phyloP scores from a whole-genome alignment of 2,329 filamentous ascomycete species.

The Exophiala mesophila region DNA sequence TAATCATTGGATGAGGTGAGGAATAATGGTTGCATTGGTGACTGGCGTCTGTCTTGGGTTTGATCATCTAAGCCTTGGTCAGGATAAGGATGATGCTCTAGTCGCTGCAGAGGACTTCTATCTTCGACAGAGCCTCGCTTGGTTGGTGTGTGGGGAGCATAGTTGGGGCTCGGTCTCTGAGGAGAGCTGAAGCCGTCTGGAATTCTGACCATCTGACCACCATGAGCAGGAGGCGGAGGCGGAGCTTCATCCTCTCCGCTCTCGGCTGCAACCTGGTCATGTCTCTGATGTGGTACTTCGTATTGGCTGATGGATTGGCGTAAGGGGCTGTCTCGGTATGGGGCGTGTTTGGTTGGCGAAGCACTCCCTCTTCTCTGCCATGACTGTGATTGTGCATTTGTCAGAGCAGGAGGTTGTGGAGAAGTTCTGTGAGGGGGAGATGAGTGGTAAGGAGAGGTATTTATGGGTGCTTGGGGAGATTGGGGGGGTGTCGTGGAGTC shows the following conservation, averaged over 20 bases:
- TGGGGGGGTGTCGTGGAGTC: slow-evolving; percentile 1
- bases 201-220: slow-evolving; percentile 15
- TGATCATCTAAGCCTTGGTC: slow-evolving; percentile 16
- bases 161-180: slow-evolving; percentile 20
- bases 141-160: slow-evolving; percentile 12
- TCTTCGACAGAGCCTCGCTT: slow-evolving; percentile 20
- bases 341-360: slow-evolving; percentile 24
- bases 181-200: neutral
- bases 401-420: slow-evolving; percentile 9
- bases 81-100: slow-evolving; percentile 24
- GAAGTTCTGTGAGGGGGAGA: slow-evolving; percentile 11
- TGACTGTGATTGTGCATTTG: slow-evolving; percentile 7
- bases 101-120: slow-evolving; percentile 24
- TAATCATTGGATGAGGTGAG: slow-evolving; percentile 1
- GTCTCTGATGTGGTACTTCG: slow-evolving; percentile 20
- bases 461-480: slow-evolving; percentile 4
- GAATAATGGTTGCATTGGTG: slow-evolving; percentile 4
- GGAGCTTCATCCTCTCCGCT: slow-evolving; percentile 27
- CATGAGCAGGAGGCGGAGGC: slow-evolving; percentile 33
- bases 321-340: slow-evolving; percentile 28
- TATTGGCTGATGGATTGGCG: slow-evolving; percentile 28
- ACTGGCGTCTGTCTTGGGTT: slow-evolving; percentile 4
- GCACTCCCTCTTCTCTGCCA: slow-evolving; percentile 23
- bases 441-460: slow-evolving; percentile 12
- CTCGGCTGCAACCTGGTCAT: slow-evolving; percentile 1